Percentiles rank a stretch among this genome's conserved stretches.
Conservation (phyloP, 2,329 filamentous ascomycete species). For the Exutisphaerella laricina region DNA sequence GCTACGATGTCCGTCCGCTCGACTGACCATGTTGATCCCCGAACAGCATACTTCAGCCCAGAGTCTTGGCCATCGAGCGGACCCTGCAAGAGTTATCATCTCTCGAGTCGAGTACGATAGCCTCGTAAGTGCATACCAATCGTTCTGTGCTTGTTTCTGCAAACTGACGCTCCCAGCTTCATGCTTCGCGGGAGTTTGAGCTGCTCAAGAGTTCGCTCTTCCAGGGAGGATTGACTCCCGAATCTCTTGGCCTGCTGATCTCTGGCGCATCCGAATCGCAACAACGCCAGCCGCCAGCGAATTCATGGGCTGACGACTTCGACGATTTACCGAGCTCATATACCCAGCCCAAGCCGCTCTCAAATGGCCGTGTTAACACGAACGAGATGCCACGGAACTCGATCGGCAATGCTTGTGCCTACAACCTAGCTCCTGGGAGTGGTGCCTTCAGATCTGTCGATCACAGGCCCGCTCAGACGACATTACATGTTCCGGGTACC, state of each 20-base stretch:
- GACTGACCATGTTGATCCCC: constrained; percentile 18
- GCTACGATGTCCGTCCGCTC: background rate
- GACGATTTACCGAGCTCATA: constrained; percentile 9
- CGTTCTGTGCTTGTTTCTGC: no score
- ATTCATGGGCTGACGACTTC: constrained; percentile 24
- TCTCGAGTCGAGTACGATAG: constrained; percentile 56
- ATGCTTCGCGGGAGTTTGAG: constrained; percentile 48
- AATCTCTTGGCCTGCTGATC: constrained; percentile 47
- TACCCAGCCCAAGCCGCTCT: background rate
- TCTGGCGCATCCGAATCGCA: constrained; percentile 24
- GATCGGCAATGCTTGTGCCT: background rate
- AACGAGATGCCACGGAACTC: constrained; percentile 1
- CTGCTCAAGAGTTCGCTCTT: constrained; percentile 46
- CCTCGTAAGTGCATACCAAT: constrained; percentile 49
- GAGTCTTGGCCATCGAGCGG: constrained; percentile 16
- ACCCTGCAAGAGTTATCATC: constrained; percentile 46
- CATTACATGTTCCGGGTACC: constrained; percentile 8
- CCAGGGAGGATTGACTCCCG: constrained; percentile 45
- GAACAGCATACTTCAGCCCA: constrained; percentile 25
- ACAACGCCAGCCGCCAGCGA: constrained; percentile 9
- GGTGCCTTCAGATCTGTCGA: constrained; percentile 11
- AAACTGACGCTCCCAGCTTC: constrained; percentile 37
- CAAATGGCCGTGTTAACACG: background rate
- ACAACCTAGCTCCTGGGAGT: constrained; percentile 13
- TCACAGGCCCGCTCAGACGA: background rate